Percentiles rank a stretch among this genome's conserved stretches.
Evolutionary conservation across 2,329 filamentous ascomycete genomes (phyloP).

Genomic region (Colletotrichum filicis): DNA sequence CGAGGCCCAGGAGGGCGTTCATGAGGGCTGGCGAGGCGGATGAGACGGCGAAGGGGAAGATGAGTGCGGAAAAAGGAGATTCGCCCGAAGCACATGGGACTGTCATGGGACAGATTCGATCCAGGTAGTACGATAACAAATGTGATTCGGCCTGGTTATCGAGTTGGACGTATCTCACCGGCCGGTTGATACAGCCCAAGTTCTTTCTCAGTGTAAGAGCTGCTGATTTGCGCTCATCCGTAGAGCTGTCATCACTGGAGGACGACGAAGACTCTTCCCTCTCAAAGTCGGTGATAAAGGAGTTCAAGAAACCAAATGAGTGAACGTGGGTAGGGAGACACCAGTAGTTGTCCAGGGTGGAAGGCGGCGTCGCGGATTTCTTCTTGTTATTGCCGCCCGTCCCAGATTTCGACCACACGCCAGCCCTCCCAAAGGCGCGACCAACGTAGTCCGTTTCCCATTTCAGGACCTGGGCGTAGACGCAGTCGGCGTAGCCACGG

Average conservation of each 20-base stretch:
- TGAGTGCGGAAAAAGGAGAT: constrained; percentile 33
- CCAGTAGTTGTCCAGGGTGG: constrained; percentile 13
- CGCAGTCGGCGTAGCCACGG: constrained; percentile 37
- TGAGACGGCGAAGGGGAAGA: constrained; percentile 34
- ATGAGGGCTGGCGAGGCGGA: constrained; percentile 34
- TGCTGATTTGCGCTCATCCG: constrained; percentile 9
- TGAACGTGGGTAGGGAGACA: constrained; percentile 19
- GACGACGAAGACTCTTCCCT: constrained; percentile 14
- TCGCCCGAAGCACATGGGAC: constrained; percentile 22
- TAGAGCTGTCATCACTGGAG: constrained; percentile 12
- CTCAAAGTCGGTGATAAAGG: constrained; percentile 16
- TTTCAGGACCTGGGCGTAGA: constrained; percentile 37
- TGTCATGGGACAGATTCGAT: constrained; percentile 35
- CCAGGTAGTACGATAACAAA: constrained; percentile 32
- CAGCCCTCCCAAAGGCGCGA: constrained; percentile 43
- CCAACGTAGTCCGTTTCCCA: constrained; percentile 45
- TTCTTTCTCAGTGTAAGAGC: constrained; percentile 19
- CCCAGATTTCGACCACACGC: constrained; percentile 42
- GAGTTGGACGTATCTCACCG: constrained; percentile 23
- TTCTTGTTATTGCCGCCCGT: neutral
- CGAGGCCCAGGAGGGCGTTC: constrained; percentile 33
- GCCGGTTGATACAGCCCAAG: constrained; percentile 3
- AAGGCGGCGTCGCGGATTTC: constrained; percentile 6
- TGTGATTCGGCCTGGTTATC: constrained; percentile 19
- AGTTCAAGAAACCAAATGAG: constrained; percentile 26